Evolutionary conservation across 495 filamentous ascomycete genomes (phyloP).

Genomic region (Penicillium cataractarum): DNA sequence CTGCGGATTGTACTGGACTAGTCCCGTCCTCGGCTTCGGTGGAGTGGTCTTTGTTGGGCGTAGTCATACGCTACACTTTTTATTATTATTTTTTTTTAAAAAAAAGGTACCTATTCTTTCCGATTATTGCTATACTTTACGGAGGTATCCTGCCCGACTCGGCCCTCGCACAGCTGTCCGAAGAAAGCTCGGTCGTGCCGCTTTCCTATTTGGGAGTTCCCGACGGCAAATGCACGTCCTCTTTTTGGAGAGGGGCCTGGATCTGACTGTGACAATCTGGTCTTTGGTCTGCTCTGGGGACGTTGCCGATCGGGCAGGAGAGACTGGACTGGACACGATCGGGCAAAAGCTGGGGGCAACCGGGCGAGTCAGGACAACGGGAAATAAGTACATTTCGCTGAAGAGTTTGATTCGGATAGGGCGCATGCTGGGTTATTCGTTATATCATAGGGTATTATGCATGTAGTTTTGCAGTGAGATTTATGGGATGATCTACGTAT

Average conservation of each 20-base stretch:
- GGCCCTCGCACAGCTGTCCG: slow-evolving; percentile 26
- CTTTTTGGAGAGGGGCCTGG: not conserved
- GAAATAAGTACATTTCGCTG: not conserved
- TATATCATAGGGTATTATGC: not conserved
- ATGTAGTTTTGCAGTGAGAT: not conserved
- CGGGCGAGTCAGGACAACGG: not conserved
- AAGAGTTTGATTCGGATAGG: not conserved
- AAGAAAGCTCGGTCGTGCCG: slow-evolving; percentile 14
- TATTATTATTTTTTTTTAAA: not conserved
- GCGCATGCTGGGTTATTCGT: not conserved
- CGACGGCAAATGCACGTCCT: slow-evolving; percentile 16
- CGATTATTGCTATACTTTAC: no score
- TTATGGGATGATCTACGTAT: not conserved
- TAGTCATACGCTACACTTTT: not conserved
- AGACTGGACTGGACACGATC: not conserved
- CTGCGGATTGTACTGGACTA: not conserved
- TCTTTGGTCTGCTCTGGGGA: not conserved
- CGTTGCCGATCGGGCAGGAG: slow-evolving; percentile 31
- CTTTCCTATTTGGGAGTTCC: slow-evolving; percentile 33
- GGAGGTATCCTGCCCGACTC: no score
- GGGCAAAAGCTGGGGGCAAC: not conserved
- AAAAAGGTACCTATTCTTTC: not conserved
- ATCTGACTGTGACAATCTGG: slow-evolving; percentile 8
- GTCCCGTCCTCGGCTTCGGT: not conserved
- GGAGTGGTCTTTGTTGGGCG: not conserved